Evolutionary conservation across 345 rosid species (phyloP), one percentile per base, ranked within the genome.

Genomic region (Salix koriyanagi): DNA sequence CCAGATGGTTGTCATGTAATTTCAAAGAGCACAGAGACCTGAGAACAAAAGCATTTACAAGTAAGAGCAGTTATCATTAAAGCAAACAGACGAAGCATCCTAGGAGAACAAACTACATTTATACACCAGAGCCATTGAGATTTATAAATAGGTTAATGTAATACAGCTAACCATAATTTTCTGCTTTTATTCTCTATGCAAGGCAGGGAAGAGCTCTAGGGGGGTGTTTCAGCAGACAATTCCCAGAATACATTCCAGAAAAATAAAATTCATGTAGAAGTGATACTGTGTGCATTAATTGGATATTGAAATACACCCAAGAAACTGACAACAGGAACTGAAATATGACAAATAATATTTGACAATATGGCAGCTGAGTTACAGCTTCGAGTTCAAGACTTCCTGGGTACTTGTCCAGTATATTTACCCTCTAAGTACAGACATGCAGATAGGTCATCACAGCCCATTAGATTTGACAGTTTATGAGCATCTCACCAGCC

Each of bases 11-110:
- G 74, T 85, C 89, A 75, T 87, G 80, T 61, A 95, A 81, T 65
- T 84, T 89, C 80, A 95, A 85, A 56, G 89, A 87, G 76, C 42
- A 58, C 83, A 95, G 83, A 70, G 91, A 88, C 91, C 97, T 94
- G 90, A 78, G 46, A 74, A 13, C 78, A 78, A 77, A 73, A 28
- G 7, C 4, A 1, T 70, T 66, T 37, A 15, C 18, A 50, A 69
- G 44, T 52, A 50, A 65, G 46, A 32, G 71, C 48, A 79, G 65
- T 6, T 48, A 39, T 7, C 23, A 62, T 18, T 54, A 9, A 37
- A 39, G 21, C 11, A 34, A 23, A n/a, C 66, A 54, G 36, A 44
- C 15, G 13, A 67, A 42, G 16, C 15, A 13, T 12, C 50, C 4
- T 14, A 44, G 50, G 50, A 44, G 18, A 44, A 26, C 18, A n/a